Percentiles rank a stretch among this genome's conserved stretches.
These are phyloP conservation scores for Fusarium nygamai DNA, from an alignment of 2,329 filamentous ascomycete species.

Conservation along the genomic window DNA sequence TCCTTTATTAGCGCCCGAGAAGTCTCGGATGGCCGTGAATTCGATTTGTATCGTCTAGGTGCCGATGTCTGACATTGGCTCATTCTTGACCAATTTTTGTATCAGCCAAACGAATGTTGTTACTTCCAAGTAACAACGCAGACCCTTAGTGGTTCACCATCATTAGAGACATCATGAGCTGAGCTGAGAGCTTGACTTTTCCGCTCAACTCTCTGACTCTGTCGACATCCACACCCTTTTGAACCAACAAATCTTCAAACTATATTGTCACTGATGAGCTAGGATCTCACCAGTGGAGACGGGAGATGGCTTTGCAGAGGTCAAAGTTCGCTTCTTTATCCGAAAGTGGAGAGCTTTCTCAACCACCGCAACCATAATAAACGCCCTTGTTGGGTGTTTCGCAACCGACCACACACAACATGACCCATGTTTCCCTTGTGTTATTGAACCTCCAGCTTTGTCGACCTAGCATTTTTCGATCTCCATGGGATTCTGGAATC, in stretches of 20 bases:
- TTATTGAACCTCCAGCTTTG: conserved; percentile 3
- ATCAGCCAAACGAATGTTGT: background rate
- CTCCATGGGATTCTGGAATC: conserved; percentile 1
- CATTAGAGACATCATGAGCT: background rate
- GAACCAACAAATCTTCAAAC: conserved; percentile 20
- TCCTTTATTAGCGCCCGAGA: conserved; percentile 32
- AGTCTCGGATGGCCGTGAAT: conserved; percentile 24
- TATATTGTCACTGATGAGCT: conserved; percentile 10
- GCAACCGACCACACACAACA: conserved; percentile 5
- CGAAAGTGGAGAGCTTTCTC: background rate
- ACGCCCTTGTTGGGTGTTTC: background rate
- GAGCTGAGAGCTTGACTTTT: background rate
- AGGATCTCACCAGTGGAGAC: conserved; percentile 20
- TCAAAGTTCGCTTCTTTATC: conserved; percentile 1
- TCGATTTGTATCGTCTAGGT: conserved; percentile 13
- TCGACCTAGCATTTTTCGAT: conserved; percentile 7
- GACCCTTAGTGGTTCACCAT: conserved; percentile 5
- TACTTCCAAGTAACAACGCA: conserved; percentile 12
- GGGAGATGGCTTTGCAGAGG: background rate
- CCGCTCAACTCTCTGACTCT: background rate
- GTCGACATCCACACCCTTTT: background rate
- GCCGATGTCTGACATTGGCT: background rate
- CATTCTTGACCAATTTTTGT: background rate
- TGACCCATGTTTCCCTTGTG: conserved; percentile 3
- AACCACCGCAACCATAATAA: background rate